A percentile compares a stretch with the other conserved stretches of the same genome.
Evolutionary conservation across 2,329 filamentous ascomycete species (phyloP).

Genomic region (Ustulina deusta): DNA sequence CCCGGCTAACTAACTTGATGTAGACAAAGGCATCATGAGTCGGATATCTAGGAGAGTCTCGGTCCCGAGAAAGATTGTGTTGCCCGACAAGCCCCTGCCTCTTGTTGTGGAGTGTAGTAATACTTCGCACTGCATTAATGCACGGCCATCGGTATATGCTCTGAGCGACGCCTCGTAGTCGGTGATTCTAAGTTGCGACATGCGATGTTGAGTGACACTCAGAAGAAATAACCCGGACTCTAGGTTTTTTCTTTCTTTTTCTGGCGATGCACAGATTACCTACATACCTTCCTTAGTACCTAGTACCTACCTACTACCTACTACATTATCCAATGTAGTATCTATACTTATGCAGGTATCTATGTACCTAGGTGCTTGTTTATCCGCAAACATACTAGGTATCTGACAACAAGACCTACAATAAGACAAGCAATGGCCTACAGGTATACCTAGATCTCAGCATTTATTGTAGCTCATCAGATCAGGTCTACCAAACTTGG

Average conservation of each 20-base stretch:
- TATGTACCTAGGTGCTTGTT: too few species aligned
- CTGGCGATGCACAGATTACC: too few species aligned
- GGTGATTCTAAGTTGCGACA: conserved; percentile 31
- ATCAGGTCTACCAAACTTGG: too few species aligned
- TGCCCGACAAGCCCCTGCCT: conserved; percentile 11
- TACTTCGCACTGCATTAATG: background rate
- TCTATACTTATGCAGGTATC: too few species aligned
- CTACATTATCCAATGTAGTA: too few species aligned
- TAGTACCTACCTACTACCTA: too few species aligned
- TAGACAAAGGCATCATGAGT: background rate
- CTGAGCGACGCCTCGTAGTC: conserved; percentile 15
- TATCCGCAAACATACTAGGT: too few species aligned
- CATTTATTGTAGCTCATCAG: too few species aligned
- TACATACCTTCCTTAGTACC: too few species aligned
- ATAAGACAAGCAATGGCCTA: background rate
- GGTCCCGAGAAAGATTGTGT: conserved; percentile 30
- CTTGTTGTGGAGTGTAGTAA: background rate
- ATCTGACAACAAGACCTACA: background rate
- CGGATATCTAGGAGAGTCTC: conserved; percentile 24
- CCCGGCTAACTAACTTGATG: conserved; percentile 6
- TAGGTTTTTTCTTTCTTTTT: too few species aligned
- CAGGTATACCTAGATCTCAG: too few species aligned
- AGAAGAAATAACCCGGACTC: too few species aligned
- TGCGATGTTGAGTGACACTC: conserved; percentile 2
- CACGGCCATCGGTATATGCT: conserved; percentile 31